Evolutionary conservation across 2,329 filamentous ascomycete genomes (phyloP), one percentile per base, ranked within the genome.

Genomic region (Cladosporium sp.): DNA sequence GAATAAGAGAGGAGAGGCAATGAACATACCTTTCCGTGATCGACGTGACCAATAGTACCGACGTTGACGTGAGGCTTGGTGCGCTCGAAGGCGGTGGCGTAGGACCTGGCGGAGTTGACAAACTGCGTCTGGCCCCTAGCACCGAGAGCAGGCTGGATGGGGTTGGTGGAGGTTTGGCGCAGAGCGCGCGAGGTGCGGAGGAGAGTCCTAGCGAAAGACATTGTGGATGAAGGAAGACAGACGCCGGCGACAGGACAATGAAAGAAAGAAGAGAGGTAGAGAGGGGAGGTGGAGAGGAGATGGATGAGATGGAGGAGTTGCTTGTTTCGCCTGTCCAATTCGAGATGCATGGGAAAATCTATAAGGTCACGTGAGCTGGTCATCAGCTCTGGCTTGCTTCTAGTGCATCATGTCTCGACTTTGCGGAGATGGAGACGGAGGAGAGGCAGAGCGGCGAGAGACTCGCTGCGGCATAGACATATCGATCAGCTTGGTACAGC

Each of bases 41-140:
- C 93, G 75, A 99, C 93, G 80, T 99, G 93, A 64, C 93, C 93
- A 76, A 99, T 99, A 64, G 93, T 99, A 72, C 93, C 93, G 68
- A 99, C 93, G 78, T 99, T 99, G 61, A 99, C 92, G 73, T 99
- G 93, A 54, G 93, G 93, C 82, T 99, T 99, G 69, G 79, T 84
- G 69, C 93, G 85, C 80, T 95, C 84, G 70, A 87, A 99, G 57
- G 71, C 79, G 53, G 76, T 78, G 53, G 82, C 82, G 68, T 84
- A 80, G 62, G 74, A 75, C 69, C 81, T 74, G 58, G 80, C 79
- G 64, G 85, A 73, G 73, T 83, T 84, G 65, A 86, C 75, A 61
- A 85, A 78, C 57, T 81, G 79, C 60, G 80, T 77, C 59, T 79
- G 78, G 67, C 80, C 82, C 71, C 84, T 80, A 60, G 75, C 73